Evolutionary conservation across 257 asterid genomes (phyloP).

Genomic region (Eustoma russellianum): DNA sequence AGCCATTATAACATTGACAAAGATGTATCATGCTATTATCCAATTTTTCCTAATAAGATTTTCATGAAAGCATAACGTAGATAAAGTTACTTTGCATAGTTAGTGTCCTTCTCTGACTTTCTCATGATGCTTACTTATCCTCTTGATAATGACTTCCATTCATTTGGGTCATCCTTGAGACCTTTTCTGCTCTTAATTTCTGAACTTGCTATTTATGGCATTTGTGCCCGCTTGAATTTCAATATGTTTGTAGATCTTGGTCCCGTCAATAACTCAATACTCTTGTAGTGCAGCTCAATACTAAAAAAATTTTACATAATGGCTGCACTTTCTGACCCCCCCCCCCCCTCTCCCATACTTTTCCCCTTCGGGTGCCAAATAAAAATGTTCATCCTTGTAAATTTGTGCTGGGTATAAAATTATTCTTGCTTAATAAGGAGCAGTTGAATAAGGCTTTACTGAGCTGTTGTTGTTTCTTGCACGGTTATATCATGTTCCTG

Average conservation of each 20-base stretch:
- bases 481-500: no score
- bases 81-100: slow-evolving; percentile 1
- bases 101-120: slow-evolving; percentile 9
- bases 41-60: slow-evolving; percentile 3
- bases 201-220: not conserved
- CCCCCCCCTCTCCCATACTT: no score
- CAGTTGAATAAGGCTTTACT: no score
- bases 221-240: not conserved
- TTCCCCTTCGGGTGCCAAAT: no score
- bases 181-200: not conserved
- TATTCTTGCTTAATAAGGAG: no score
- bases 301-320: no score
- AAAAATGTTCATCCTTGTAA: no score
- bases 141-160: not conserved
- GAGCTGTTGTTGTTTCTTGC: no score
- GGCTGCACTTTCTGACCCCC: no score
- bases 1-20: slow-evolving; percentile 11
- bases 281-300: no score
- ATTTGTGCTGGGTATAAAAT: not conserved
- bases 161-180: not conserved
- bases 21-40: slow-evolving; percentile 15
- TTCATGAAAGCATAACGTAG: not conserved
- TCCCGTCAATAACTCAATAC: no score
- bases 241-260: no score
- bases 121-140: slow-evolving; percentile 1